These are phyloP conservation scores for Austroboletus eburneus DNA, from an alignment of 768 basidiomycete species.

Conservation along the genomic window DNA sequence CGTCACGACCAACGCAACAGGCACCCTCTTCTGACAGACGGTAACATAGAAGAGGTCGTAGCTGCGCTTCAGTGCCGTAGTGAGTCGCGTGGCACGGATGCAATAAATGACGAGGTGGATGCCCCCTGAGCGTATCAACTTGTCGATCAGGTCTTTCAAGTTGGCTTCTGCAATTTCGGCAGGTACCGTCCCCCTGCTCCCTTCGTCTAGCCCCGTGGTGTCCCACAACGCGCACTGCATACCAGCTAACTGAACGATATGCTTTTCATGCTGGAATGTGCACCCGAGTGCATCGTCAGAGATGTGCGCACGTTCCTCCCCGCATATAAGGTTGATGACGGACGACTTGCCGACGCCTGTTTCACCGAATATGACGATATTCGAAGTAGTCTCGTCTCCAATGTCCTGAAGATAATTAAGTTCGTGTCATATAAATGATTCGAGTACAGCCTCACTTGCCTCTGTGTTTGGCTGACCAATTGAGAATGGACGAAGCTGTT, in stretches of 20 bases:
- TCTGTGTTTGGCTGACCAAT: no score
- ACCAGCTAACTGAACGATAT: background rate
- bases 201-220: no score
- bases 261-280: background rate
- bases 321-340: no score
- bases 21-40: slow-evolving; percentile 33
- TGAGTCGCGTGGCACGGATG: background rate
- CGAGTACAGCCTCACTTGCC: no score
- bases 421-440: no score
- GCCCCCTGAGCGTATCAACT: slow-evolving; percentile 4
- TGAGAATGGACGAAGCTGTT: no score
- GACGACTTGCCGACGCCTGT: no score
- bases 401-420: no score
- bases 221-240: no score
- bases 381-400: background rate
- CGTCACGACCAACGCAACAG: slow-evolving; percentile 34
- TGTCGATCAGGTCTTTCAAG: slow-evolving; percentile 6
- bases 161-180: slow-evolving; percentile 2
- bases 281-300: background rate
- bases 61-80: slow-evolving; percentile 21
- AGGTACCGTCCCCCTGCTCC: background rate
- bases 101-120: slow-evolving; percentile 8
- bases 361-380: slow-evolving; percentile 1
- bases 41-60: slow-evolving; percentile 31
- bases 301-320: no score